Conservation (phyloP, 2,329 filamentous ascomycete genomes). For the Hypoxylon sp. region DNA sequence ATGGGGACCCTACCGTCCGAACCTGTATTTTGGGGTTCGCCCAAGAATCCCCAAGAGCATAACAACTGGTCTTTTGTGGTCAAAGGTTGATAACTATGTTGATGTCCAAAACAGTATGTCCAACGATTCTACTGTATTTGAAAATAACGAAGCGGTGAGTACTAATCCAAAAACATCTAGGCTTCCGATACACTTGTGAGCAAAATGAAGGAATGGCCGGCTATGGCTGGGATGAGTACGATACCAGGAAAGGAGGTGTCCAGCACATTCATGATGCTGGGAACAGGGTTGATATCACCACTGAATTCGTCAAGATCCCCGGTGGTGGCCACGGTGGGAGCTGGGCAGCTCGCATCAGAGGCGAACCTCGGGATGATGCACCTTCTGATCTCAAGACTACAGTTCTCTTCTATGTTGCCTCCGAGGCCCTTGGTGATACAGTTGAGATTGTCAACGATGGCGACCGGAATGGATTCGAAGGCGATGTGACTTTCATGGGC, state of each 20-base stretch:
- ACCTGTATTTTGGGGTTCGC: slow-evolving; percentile 92
- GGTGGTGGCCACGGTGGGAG: slow-evolving; percentile 88
- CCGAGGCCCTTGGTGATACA: slow-evolving; percentile 79
- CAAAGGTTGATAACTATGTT: slow-evolving; percentile 82
- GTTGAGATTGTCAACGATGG: slow-evolving; percentile 72
- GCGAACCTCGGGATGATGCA: slow-evolving; percentile 79
- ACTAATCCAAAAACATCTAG: slow-evolving; percentile 61
- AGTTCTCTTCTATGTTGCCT: slow-evolving; percentile 83
- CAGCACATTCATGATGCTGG: slow-evolving; percentile 92
- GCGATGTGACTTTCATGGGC: slow-evolving; percentile 79
- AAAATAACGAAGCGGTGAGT: slow-evolving; percentile 2
- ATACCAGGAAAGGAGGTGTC: slow-evolving; percentile 86
- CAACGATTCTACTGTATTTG: background rate
- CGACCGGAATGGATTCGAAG: slow-evolving; percentile 64
- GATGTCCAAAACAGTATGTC: slow-evolving; percentile 81
- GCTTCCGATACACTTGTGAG: slow-evolving; percentile 94
- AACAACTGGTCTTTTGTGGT: slow-evolving; percentile 89
- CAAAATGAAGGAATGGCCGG: slow-evolving; percentile 94
- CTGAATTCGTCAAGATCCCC: slow-evolving; percentile 92
- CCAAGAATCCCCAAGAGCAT: slow-evolving; percentile 86
- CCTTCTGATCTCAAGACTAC: slow-evolving; percentile 79
- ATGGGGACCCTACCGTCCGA: slow-evolving; percentile 96
- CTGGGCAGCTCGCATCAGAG: slow-evolving; percentile 92
- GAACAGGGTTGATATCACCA: slow-evolving; percentile 91
- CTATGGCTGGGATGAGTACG: slow-evolving; percentile 98